Evolutionary conservation across 2,329 filamentous ascomycete genomes (phyloP).

Genomic region (Trichoderma polysporum): DNA sequence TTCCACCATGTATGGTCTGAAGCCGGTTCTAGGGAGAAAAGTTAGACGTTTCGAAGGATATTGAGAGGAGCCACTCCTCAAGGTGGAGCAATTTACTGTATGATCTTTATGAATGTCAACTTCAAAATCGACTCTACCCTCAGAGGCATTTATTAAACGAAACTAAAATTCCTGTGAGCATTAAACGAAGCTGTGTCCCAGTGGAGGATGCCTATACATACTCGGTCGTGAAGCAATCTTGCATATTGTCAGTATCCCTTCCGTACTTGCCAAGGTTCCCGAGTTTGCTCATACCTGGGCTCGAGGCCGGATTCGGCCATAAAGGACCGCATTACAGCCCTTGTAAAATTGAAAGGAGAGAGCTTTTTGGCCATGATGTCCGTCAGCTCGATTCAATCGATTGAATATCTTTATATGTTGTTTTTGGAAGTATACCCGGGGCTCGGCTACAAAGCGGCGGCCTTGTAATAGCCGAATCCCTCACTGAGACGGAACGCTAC

Average conservation of each 20-base stretch:
- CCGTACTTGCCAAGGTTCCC: neutral
- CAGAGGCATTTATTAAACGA: conserved; percentile 61
- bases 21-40: conserved; percentile 62
- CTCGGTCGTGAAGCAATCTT: conserved; percentile 33
- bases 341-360: conserved; percentile 37
- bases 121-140: conserved; percentile 73
- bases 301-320: conserved; percentile 83
- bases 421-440: neutral
- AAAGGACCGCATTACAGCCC: conserved; percentile 69
- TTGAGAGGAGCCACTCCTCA: neutral
- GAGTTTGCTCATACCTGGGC: conserved; percentile 63
- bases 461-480: neutral
- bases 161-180: conserved; percentile 48
- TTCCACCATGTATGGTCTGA: conserved; percentile 74
- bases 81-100: conserved; percentile 52
- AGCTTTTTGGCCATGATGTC: conserved; percentile 36
- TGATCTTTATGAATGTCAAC: conserved; percentile 72
- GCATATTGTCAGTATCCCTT: neutral
- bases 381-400: neutral
- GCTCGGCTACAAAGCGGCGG: neutral
- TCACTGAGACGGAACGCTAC: neutral
- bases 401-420: neutral
- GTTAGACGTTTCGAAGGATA: neutral
- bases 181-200: neutral
- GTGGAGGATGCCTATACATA: neutral